These are phyloP conservation scores for Pisolithus sp. DNA, from an alignment of 768 basidiomycete species.

Conservation along the genomic window DNA sequence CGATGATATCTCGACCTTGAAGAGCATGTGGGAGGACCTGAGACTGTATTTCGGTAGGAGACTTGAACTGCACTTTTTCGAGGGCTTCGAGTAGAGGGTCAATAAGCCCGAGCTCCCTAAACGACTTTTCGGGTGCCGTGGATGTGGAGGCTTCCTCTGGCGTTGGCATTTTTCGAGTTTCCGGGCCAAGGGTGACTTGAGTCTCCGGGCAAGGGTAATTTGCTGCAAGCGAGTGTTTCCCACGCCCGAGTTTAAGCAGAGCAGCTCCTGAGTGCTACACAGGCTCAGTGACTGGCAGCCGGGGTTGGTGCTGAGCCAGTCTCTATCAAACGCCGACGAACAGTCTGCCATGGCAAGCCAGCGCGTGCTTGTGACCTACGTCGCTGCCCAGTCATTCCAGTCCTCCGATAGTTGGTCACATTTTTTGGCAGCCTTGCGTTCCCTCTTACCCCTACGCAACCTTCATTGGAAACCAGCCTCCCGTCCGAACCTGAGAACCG, in stretches of 20 bases:
- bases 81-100: constrained; percentile 85
- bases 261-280: too few species aligned
- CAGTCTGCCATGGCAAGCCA: constrained; percentile 33
- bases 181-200: background rate
- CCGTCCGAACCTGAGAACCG: constrained; percentile 70
- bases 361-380: constrained; percentile 62
- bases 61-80: constrained; percentile 70
- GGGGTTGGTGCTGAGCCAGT: too few species aligned
- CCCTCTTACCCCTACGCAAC: constrained; percentile 78
- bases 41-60: constrained; percentile 86
- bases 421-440: constrained; percentile 54
- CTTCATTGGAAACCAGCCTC: constrained; percentile 87
- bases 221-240: too few species aligned
- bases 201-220: too few species aligned
- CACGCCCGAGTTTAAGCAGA: too few species aligned
- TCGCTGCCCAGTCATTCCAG: constrained; percentile 56
- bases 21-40: constrained; percentile 83
- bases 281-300: too few species aligned
- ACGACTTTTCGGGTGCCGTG: constrained; percentile 41
- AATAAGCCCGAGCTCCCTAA: constrained; percentile 82
- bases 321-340: background rate
- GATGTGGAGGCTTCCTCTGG: constrained; percentile 58
- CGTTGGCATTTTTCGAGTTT: constrained; percentile 41
- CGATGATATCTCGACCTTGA: constrained; percentile 91
- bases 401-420: constrained; percentile 71